Evolutionary conservation across 306 rosid genomes (phyloP).

Genomic region (Lathyrus aphaca): DNA sequence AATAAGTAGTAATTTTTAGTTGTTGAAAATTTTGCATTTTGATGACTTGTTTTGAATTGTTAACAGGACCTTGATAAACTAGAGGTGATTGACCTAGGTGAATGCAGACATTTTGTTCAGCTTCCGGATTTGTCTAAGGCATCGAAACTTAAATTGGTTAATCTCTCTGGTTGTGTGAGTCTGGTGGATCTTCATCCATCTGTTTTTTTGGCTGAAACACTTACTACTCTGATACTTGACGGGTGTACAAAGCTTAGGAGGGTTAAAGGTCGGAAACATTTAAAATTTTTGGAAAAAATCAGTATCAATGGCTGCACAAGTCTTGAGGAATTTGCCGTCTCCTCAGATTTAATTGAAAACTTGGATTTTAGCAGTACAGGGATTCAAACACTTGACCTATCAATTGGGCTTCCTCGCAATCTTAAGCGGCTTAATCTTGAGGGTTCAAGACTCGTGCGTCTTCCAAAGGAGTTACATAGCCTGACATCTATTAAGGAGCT

Average conservation of each 20-base stretch:
- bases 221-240: conserved; percentile 20
- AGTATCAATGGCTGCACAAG: background rate
- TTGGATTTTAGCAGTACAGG: conserved; percentile 40
- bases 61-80: conserved; percentile 22
- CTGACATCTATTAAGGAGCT: background rate
- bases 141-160: conserved; percentile 18
- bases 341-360: conserved; percentile 6
- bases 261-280: conserved; percentile 21
- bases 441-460: background rate
- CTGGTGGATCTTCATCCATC: conserved; percentile 26
- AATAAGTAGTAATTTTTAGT: background rate
- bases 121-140: conserved; percentile 38
- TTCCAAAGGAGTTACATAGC: conserved; percentile 1
- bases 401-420: conserved; percentile 18
- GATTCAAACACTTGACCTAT: conserved; percentile 13
- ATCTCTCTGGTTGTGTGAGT: conserved; percentile 34
- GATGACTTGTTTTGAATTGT: background rate
- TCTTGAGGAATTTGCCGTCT: conserved; percentile 31
- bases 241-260: background rate
- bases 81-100: conserved; percentile 16
- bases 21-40: background rate
- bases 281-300: conserved; percentile 3
- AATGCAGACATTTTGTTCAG: background rate
- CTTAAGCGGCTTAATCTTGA: conserved; percentile 1
- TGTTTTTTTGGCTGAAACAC: background rate